Base-by-base conservation (phyloP, 2,329 filamentous ascomycete species). In the Teratosphaeria zuluensis region DNA sequence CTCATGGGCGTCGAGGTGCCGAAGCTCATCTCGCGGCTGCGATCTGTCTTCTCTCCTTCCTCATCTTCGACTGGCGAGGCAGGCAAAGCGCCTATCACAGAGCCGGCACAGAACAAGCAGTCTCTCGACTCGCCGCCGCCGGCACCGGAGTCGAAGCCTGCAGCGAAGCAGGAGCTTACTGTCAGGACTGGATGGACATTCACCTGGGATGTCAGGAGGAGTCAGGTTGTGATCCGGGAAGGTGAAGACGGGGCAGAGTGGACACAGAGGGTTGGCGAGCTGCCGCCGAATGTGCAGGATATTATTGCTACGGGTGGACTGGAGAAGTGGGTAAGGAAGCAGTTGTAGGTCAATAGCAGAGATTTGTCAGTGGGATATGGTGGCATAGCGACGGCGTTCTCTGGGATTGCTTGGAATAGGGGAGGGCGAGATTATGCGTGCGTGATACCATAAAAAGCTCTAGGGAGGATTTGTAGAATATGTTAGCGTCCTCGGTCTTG, bases 241-340 rank as follows among this genome's bases (percentile, higher is more conserved):
- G 85, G 86, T 1, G 75, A 84, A 57, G 79, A 79, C 53, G 88
- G 88, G 1, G 70, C 79, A 58, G 82, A 75, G 42, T 96, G 90
- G 90, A 86, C 79, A 55, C 83, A 94, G 70, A 89, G 87, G 75
- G 90, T 95, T 0, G 89, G 89, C 7, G 88, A 94, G 77, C 71
- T 95, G 62, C 88, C 90, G 14, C 84, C 88, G 0, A 95, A 92
- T 69, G 88, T 96, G 58, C 91, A 96, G 72, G 72, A 89, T 68
- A 91, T 92, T 58, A 89, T 92, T 67, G 87, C 88, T 0, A 74
- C 80, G 55, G 89, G 89, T 2, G 90, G 90, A 0, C 70, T 95
- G 61, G 89, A 92, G 78, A 86, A 85, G 63, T 95, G 90, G 90
- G 88, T 94, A 9, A 87, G 88, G 80, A 79, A 80, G 58, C 79